Evolutionary conservation across 2,329 filamentous ascomycete genomes (phyloP).

Genomic region (Nemania serpens): DNA sequence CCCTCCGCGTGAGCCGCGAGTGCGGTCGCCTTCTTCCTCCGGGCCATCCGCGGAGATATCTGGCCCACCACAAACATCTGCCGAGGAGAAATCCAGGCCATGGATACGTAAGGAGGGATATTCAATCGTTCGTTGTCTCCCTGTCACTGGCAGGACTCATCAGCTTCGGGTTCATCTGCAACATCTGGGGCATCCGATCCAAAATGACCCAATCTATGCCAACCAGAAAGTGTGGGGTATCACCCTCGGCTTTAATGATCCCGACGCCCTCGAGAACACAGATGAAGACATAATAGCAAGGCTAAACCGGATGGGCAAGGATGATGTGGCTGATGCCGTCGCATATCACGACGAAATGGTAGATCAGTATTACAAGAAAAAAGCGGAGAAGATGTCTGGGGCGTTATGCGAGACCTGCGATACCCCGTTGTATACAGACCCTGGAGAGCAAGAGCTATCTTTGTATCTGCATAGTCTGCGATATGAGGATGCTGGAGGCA

Average conservation of each 20-base stretch:
- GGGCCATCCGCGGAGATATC: slow-evolving; percentile 14
- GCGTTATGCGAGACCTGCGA: slow-evolving; percentile 79
- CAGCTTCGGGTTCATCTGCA: slow-evolving; percentile 95
- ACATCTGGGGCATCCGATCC: slow-evolving; percentile 90
- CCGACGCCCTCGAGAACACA: slow-evolving; percentile 69
- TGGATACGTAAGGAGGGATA: slow-evolving; percentile 73
- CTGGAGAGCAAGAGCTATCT: slow-evolving; percentile 84
- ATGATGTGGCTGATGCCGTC: slow-evolving; percentile 86
- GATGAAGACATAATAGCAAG: slow-evolving; percentile 91
- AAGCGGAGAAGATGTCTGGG: slow-evolving; percentile 92
- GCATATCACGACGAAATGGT: slow-evolving; percentile 96
- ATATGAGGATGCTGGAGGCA: slow-evolving; percentile 82
- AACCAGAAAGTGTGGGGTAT: slow-evolving; percentile 91
- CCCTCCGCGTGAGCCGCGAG: slow-evolving; percentile 50
- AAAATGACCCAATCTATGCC: slow-evolving; percentile 97
- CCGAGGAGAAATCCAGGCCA: slow-evolving; percentile 41
- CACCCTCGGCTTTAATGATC: slow-evolving; percentile 70
- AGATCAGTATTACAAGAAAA: slow-evolving; percentile 83
- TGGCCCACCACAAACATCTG: slow-evolving; percentile 24
- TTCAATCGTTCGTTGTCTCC: slow-evolving; percentile 91
- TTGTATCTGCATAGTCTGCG: slow-evolving; percentile 92
- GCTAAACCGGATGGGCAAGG: slow-evolving; percentile 89
- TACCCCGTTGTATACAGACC: slow-evolving; percentile 91
- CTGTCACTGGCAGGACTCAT: slow-evolving; percentile 91
- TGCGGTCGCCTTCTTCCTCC: slow-evolving; percentile 12